Evolutionary conservation across 805 yeast species (phyloP).

Genomic region (Alloascoidea hylecoeti): DNA sequence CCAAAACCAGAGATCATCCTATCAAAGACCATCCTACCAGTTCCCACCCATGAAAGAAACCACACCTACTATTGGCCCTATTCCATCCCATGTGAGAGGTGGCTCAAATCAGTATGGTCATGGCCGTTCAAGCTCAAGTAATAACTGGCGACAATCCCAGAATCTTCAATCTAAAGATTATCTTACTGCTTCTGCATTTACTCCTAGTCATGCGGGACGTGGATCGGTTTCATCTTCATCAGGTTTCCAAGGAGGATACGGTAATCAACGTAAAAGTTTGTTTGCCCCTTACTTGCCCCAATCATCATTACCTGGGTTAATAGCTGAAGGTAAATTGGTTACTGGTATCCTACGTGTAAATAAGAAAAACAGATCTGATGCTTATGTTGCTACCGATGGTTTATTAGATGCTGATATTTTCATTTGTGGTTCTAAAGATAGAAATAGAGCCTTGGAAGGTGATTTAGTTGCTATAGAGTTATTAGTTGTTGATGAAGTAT

Average conservation of each 20-base stretch:
- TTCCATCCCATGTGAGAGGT: constrained; percentile 6
- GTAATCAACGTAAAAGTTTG: constrained; percentile 36
- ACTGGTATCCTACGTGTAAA: constrained; percentile 89
- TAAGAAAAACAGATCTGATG: constrained; percentile 93
- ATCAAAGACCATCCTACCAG: not conserved
- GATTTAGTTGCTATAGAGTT: constrained; percentile 94
- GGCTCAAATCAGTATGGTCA: constrained; percentile 4
- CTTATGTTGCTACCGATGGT: constrained; percentile 96
- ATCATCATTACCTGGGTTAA: constrained; percentile 76
- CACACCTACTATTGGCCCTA: too few species aligned
- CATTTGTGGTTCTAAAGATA: constrained; percentile 95
- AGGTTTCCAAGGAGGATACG: constrained; percentile 32
- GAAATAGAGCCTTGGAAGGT: constrained; percentile 95
- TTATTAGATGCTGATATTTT: constrained; percentile 92
- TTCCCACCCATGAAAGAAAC: not conserved
- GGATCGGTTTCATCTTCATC: constrained; percentile 16
- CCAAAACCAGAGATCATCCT: not conserved
- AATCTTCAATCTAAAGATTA: not conserved
- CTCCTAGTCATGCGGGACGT: constrained; percentile 71
- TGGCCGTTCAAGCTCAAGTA: constrained; percentile 9
- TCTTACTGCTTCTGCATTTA: constrained; percentile 21
- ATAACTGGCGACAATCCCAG: constrained; percentile 9
- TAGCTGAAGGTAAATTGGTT: constrained; percentile 82
- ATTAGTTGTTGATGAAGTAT: constrained; percentile 90
- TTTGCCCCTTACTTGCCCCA: constrained; percentile 97